A percentile compares a stretch with the other conserved stretches of the same genome.
Conservation (phyloP, 768 basidiomycete species). For the Serendipita sp. region DNA sequence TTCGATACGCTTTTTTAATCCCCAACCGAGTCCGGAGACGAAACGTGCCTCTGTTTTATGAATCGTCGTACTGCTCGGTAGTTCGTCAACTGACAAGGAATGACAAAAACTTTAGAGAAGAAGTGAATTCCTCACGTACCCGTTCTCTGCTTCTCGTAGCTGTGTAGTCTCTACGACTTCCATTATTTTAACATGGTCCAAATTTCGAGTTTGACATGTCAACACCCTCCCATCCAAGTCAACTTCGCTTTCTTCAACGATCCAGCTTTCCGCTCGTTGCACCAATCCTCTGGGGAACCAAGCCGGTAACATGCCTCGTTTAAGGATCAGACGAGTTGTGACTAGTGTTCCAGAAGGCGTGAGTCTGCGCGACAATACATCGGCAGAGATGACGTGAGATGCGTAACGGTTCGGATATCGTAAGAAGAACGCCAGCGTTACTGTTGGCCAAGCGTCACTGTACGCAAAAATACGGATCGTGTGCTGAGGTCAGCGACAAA, state of each 20-base stretch:
- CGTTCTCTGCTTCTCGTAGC: conserved; percentile 51
- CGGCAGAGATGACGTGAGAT: conserved; percentile 84
- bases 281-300: conserved; percentile 83
- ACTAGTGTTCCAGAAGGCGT: conserved; percentile 58
- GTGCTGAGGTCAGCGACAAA: conserved; percentile 13
- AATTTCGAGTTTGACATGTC: conserved; percentile 67
- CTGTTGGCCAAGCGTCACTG: conserved; percentile 89
- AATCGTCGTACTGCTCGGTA: conserved; percentile 44
- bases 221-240: conserved; percentile 68
- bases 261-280: conserved; percentile 79
- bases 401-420: conserved; percentile 95
- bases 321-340: conserved; percentile 84
- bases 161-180: conserved; percentile 72
- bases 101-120: not conserved
- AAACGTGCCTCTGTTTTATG: conserved; percentile 80
- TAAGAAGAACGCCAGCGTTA: conserved; percentile 84
- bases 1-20: conserved; percentile 75
- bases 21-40: conserved; percentile 82
- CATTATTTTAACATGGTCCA: conserved; percentile 92
- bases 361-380: conserved; percentile 74
- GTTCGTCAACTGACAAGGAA: not conserved
- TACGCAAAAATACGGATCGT: not conserved
- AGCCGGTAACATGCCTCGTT: conserved; percentile 76
- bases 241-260: conserved; percentile 88
- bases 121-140: conserved; percentile 32